Percentiles rank a stretch among this genome's conserved stretches.
These are phyloP conservation scores for Hawksworthiomyces lignivorus DNA, from an alignment of 2,329 filamentous ascomycete genomes.

Conservation along the genomic window DNA sequence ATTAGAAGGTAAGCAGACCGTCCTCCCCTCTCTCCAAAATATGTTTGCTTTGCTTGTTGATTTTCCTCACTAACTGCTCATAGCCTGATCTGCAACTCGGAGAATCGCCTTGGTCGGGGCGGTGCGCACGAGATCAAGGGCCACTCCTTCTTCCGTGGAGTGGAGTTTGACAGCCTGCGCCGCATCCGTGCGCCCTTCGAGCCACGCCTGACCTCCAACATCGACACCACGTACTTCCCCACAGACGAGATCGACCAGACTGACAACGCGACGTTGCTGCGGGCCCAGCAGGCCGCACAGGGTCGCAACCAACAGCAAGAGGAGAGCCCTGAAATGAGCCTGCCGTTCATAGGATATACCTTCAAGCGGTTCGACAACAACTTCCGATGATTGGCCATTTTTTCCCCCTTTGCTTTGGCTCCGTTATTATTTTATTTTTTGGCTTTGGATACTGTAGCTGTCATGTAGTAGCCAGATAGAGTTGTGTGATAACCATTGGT, in stretches of 20 bases:
- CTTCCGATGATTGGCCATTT: slow-evolving; percentile 39
- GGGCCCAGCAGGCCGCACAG: slow-evolving; percentile 67
- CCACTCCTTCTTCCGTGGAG: slow-evolving; percentile 93
- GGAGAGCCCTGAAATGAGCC: slow-evolving; percentile 85
- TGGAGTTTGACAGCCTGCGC: slow-evolving; percentile 88
- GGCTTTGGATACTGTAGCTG: too few species aligned
- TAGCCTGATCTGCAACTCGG: slow-evolving; percentile 88
- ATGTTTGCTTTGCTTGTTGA: neutral
- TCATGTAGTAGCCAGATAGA: too few species aligned
- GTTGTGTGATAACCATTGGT: too few species aligned
- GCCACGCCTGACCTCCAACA: slow-evolving; percentile 83
- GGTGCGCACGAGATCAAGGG: slow-evolving; percentile 88
- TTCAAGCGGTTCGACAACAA: slow-evolving; percentile 91
- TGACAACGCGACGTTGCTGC: slow-evolving; percentile 80
- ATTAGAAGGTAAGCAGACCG: slow-evolving; percentile 86
- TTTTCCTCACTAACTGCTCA: too few species aligned
- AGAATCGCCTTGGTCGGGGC: slow-evolving; percentile 80
- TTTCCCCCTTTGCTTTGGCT: too few species aligned
- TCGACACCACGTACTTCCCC: slow-evolving; percentile 97
- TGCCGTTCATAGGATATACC: slow-evolving; percentile 94
- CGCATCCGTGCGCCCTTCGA: slow-evolving; percentile 94
- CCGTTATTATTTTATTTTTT: too few species aligned
- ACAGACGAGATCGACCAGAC: slow-evolving; percentile 98
- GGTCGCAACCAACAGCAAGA: slow-evolving; percentile 50
- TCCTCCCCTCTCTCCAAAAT: too few species aligned